Conservation (phyloP, 108 stramenopile species). For the Cyclotella cryptica region DNA sequence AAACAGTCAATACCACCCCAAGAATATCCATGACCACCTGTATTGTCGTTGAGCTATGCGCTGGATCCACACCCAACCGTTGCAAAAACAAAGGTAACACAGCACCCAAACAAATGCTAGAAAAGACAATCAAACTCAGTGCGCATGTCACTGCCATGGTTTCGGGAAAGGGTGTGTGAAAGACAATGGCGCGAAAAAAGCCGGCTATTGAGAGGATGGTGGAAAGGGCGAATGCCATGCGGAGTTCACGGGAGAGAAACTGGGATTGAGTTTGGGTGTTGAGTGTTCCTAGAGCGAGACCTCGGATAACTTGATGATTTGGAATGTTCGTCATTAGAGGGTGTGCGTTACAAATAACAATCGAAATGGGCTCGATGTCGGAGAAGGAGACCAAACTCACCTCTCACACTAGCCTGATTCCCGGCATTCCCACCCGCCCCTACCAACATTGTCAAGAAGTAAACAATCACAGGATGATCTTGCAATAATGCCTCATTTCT, state of each 20-base stretch:
- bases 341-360: background rate
- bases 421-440: slow-evolving; percentile 64
- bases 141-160: slow-evolving; percentile 75
- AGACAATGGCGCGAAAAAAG: slow-evolving; percentile 48
- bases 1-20: slow-evolving; percentile 76
- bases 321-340: background rate
- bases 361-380: background rate
- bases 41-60: slow-evolving; percentile 89
- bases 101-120: slow-evolving; percentile 78
- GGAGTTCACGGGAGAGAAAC: slow-evolving; percentile 49
- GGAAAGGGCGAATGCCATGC: slow-evolving; percentile 48
- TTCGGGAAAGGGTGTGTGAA: slow-evolving; percentile 55
- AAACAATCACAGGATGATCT: slow-evolving; percentile 63
- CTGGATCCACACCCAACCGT: slow-evolving; percentile 84
- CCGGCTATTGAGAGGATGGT: slow-evolving; percentile 50
- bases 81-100: slow-evolving; percentile 81
- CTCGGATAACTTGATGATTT: slow-evolving; percentile 47
- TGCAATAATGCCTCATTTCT: slow-evolving; percentile 55
- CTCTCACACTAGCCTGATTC: slow-evolving; percentile 64
- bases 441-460: slow-evolving; percentile 70
- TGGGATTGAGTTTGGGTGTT: slow-evolving; percentile 40
- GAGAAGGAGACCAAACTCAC: too few relatives aligned
- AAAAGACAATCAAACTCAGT: slow-evolving; percentile 82
- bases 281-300: slow-evolving; percentile 60
- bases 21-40: slow-evolving; percentile 68